Evolutionary conservation across 2,329 filamentous ascomycete species (phyloP), one percentile per base, ranked within the genome.

Genomic region (Apiospora kogelbergensis): DNA sequence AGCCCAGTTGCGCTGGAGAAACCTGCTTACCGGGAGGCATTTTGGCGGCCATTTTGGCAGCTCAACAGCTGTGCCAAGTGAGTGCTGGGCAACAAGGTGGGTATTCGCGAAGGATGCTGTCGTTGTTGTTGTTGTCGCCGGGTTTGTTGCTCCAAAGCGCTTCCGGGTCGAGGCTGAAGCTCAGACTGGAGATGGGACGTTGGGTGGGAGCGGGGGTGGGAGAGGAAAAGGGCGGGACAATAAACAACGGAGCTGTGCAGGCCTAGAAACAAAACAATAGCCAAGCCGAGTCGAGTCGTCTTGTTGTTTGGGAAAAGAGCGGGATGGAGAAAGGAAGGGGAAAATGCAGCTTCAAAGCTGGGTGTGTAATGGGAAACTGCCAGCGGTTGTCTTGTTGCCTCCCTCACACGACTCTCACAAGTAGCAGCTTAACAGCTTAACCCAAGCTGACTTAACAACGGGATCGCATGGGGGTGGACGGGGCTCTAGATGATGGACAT

Each of bases 331-430:
- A 60, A 37, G 20, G 53, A 60, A 37, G 17, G 37, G 53, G 30
- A 37, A n/a, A 60, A 37, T 37, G 53, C 53, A 60, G 53, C 53
- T 33, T 57, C 48, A 30, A 26, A 57, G 48, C 48, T 57, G 48
- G 48, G 48, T 20, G 15, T n/a, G n/a, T n/a, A n/a, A 7, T 30
- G 48, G 48, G 15, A 20, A 57, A 33, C 6, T 33, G 24, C 6
- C 48, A 30, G 53, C 37, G 20, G 26, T 37, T 60, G 53, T 60
- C 26, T n/a, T 60, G 53, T 37, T n/a, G 30, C 53, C 53, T 60
- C 53, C 30, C 53, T 60, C 53, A 60, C 53, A 60, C 53, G 53
- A 60, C 53, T 60, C 17, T 60, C 53, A 60, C 26, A 60, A 60
- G 30, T 37, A 60, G 17, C 53, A 42, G 37, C 37, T 15, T 4